Evolutionary conservation across 2,329 filamentous ascomycete genomes (phyloP).

Genomic region (Aspergillus tanneri): DNA sequence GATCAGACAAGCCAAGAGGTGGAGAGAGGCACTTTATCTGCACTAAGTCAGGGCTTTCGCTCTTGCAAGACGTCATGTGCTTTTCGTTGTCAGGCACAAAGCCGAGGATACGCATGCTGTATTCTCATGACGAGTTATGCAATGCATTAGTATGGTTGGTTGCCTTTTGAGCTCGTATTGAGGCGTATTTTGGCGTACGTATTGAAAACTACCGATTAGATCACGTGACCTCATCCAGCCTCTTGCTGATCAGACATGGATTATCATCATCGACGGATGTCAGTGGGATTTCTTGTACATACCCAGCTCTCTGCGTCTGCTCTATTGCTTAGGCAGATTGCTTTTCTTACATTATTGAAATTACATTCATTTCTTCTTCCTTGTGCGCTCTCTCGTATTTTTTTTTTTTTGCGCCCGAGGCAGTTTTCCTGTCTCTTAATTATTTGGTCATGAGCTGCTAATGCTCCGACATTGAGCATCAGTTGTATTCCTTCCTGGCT

Average conservation of each 20-base stretch:
- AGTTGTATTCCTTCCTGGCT: background rate
- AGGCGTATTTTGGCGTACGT: too few species aligned
- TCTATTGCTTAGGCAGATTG: constrained; percentile 4
- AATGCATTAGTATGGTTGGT: background rate
- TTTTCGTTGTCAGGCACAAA: background rate
- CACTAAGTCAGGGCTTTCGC: constrained; percentile 1
- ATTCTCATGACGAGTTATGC: background rate
- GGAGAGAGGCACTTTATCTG: constrained; percentile 16
- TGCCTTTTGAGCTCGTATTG: background rate
- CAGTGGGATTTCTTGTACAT: constrained; percentile 7
- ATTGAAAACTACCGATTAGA: too few species aligned
- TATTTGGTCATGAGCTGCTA: constrained; percentile 10
- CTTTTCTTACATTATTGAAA: constrained; percentile 4
- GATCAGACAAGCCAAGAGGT: constrained; percentile 18
- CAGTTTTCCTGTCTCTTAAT: constrained; percentile 5
- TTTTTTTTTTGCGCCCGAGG: background rate
- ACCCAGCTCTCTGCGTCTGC: constrained; percentile 3
- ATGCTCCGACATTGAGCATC: constrained; percentile 7
- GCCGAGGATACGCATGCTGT: constrained; percentile 12
- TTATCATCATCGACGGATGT: constrained; percentile 7
- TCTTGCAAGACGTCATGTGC: constrained; percentile 15
- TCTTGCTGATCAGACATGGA: constrained; percentile 8
- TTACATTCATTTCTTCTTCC: background rate
- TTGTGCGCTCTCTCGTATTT: constrained; percentile 3
- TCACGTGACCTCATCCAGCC: constrained; percentile 18